Percentiles rank a stretch among this genome's conserved stretches.
Conservation (phyloP, 106 monocot genomes). For the Gastrodia elata region DNA sequence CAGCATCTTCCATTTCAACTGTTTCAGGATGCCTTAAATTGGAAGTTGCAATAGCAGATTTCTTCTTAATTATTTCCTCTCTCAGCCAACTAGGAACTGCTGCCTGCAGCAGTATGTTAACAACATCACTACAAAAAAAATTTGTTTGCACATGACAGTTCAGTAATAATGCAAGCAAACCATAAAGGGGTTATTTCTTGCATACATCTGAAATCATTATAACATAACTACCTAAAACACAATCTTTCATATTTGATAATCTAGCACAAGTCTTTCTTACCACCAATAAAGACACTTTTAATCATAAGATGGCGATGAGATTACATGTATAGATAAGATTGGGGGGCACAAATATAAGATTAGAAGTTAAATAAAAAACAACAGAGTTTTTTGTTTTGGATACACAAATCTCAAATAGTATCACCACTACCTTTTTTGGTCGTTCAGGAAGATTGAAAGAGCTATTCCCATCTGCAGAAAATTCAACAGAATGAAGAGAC, state of each 20-base stretch:
- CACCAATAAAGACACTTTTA: no score
- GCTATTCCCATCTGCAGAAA: constrained; percentile 41
- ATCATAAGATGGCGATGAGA: no score
- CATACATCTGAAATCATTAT: no score
- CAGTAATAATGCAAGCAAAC: neutral
- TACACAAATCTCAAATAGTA: no score
- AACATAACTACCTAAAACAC: no score
- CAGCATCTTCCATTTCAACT: constrained; percentile 38
- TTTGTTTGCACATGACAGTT: neutral
- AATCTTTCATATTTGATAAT: no score
- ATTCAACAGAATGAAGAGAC: constrained; percentile 21
- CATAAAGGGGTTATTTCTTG: no score
- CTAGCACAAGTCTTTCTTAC: no score
- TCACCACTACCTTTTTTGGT: constrained; percentile 46
- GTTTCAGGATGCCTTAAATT: constrained; percentile 16
- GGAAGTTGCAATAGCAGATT: constrained; percentile 37
- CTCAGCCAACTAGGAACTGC: constrained; percentile 95
- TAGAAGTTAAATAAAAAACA: no score
- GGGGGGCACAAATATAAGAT: no score
- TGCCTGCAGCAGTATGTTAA: constrained; percentile 36
- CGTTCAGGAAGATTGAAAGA: constrained; percentile 43
- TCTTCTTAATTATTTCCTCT: constrained; percentile 93
- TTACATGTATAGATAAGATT: no score
- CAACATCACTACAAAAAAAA: neutral
- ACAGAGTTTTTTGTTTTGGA: no score